phyloP scores from a whole-genome alignment of 129 eudicot genomes.

The Lactuca saligna region DNA sequence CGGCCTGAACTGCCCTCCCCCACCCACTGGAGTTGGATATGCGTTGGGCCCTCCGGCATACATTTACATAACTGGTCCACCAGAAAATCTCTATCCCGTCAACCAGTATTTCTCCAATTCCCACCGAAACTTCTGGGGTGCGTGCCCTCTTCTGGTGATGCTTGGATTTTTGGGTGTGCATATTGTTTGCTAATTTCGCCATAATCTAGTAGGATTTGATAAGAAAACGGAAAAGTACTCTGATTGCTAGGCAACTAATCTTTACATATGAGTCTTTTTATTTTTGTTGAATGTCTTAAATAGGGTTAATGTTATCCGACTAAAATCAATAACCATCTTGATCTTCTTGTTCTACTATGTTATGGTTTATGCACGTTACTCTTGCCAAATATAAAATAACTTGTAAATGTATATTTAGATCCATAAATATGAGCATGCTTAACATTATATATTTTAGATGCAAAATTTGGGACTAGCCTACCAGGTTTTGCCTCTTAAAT shows the following conservation, averaged over 20 bases:
- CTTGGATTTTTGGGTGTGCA: constrained; percentile 27
- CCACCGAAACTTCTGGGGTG: constrained; percentile 24
- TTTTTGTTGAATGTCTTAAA: not conserved
- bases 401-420: too few species aligned
- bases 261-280: not conserved
- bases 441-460: too few species aligned
- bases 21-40: constrained; percentile 33
- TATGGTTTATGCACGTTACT: too few species aligned
- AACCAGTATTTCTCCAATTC: constrained; percentile 35
- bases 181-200: not conserved
- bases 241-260: not conserved
- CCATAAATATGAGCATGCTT: too few species aligned
- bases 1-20: constrained; percentile 64
- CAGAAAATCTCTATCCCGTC: constrained; percentile 69
- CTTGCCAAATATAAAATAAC: too few species aligned
- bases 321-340: not conserved
- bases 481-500: too few species aligned
- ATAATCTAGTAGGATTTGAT: not conserved
- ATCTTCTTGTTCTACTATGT: not conserved
- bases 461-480: too few species aligned
- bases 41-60: constrained; percentile 27
- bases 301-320: not conserved
- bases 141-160: constrained; percentile 30
- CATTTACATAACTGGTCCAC: constrained; percentile 64
- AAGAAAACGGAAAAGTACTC: not conserved